A percentile compares a stretch with the other conserved stretches of the same genome.
phyloP scores from a whole-genome alignment of 805 yeast species.

The Cyberlindnera veronae region DNA sequence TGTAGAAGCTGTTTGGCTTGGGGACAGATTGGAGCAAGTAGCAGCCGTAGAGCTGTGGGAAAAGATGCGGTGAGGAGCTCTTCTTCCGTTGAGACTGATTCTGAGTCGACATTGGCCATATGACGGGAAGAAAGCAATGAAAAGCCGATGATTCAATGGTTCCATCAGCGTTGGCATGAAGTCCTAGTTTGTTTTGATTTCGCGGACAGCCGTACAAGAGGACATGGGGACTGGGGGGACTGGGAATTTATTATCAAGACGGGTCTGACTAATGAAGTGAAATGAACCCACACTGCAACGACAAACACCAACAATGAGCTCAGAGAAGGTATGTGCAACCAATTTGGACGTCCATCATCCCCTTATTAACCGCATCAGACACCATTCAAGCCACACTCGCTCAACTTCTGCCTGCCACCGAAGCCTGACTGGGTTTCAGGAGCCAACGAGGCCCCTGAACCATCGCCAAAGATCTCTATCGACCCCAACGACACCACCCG shows the following conservation, averaged over 20 bases:
- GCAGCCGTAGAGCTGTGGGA: conserved; percentile 59
- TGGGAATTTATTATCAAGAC: too few species aligned
- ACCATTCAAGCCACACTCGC: conserved; percentile 5
- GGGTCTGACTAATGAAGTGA: too few species aligned
- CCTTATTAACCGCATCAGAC: background rate
- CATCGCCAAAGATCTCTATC: conserved; percentile 41
- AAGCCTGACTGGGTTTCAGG: conserved; percentile 10
- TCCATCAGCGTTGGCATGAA: too few species aligned
- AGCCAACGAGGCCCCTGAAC: background rate
- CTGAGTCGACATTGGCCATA: background rate
- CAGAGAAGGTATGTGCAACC: background rate
- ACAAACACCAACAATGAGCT: background rate
- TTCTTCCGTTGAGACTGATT: background rate
- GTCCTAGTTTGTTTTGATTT: too few species aligned
- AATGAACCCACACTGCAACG: too few species aligned
- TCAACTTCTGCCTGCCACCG: conserved; percentile 8
- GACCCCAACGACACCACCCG: conserved; percentile 31
- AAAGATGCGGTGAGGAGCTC: conserved; percentile 13
- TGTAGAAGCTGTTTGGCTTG: conserved; percentile 58
- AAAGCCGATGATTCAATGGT: background rate
- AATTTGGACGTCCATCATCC: background rate
- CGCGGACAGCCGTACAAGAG: too few species aligned
- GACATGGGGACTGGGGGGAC: too few species aligned
- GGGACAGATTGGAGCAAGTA: conserved; percentile 62
- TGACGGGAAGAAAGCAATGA: background rate